Base-by-base conservation (phyloP, 352 stramenopile genomes). In the Lagenidium sp. region DNA sequence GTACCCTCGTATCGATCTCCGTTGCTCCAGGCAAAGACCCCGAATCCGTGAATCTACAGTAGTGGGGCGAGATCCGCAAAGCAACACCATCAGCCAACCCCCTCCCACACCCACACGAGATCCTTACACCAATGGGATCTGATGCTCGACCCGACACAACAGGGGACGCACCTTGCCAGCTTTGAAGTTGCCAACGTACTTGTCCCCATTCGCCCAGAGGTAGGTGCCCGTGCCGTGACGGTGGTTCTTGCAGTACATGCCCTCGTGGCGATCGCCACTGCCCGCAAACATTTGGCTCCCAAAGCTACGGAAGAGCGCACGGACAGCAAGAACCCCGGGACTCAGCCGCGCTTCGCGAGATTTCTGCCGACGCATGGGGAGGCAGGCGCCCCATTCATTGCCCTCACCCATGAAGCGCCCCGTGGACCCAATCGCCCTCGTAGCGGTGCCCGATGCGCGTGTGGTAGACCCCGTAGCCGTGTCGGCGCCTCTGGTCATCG, bases 171-270 rank as follows among this genome's bases (percentile, higher is more conserved):
- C 79, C 65, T 85, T 85, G 36, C 79, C 79, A 15, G 81, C 63
- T 31, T 75, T 71, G 63, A 79, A 95, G 52, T 91, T 71, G 6
- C 83, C 83, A 13, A 92, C 67, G 53, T 92, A 95, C 51, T 90
- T 93, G 62, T 95, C 83, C 1, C 83, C 83, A 50, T 95, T 95
- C 2, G 78, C 58, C 83, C 83, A 95, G 32, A 93, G 57, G 39
- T 91, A 95, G 34, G 80, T 92, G 15, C 81, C 81, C 41, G 68
- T 70, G 18, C 83, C 83, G 47, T 95, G 76, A 21, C 83, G 76
- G 41, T 86, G 71, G 49, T 82, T 86, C 50, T 89, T 90, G 37
- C 82, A 60, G 54, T 92, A 95, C 53, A 91, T 81, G 7, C 81
- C 81, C 71, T 95, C 83, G 29, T 94, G 81, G 15, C 81, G 82